phyloP scores from a whole-genome alignment of 176 grass and related monocot genomes.

The Poa annua region DNA sequence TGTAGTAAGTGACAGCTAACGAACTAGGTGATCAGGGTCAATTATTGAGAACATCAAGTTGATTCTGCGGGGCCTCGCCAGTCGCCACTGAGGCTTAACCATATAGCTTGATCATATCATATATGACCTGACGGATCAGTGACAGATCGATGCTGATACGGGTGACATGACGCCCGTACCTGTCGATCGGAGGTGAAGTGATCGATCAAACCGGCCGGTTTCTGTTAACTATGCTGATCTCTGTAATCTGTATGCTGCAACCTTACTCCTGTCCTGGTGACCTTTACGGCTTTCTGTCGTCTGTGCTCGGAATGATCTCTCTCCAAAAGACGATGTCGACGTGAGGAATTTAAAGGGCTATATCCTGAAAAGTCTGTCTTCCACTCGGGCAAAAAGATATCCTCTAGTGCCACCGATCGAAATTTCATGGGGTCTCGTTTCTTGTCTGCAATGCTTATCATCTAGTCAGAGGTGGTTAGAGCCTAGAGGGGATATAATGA shows the following conservation, averaged over 20 bases:
- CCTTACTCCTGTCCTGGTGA: conserved; percentile 7
- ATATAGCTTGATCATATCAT: background rate
- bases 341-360: conserved; percentile 6
- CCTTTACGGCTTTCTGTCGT: background rate
- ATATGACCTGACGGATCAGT: background rate
- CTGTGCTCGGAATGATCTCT: background rate
- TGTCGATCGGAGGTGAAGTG: background rate
- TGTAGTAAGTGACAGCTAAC: conserved; percentile 17
- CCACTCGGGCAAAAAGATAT: background rate
- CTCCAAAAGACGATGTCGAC: background rate
- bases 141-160: conserved; percentile 19
- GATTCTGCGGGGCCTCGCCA: conserved; percentile 8
- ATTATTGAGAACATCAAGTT: conserved; percentile 7
- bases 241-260: background rate
- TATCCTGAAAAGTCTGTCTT: background rate
- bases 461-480: background rate
- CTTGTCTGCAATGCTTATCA: background rate
- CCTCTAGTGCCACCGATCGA: background rate
- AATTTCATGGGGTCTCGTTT: background rate
- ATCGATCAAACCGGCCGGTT: background rate
- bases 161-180: background rate
- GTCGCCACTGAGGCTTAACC: background rate
- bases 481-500: background rate
- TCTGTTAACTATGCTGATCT: background rate
- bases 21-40: background rate